Percentiles rank a stretch among this genome's conserved stretches.
Conservation (phyloP, 169 alveolate genomes). For the Cryptosporidium viatorum region DNA sequence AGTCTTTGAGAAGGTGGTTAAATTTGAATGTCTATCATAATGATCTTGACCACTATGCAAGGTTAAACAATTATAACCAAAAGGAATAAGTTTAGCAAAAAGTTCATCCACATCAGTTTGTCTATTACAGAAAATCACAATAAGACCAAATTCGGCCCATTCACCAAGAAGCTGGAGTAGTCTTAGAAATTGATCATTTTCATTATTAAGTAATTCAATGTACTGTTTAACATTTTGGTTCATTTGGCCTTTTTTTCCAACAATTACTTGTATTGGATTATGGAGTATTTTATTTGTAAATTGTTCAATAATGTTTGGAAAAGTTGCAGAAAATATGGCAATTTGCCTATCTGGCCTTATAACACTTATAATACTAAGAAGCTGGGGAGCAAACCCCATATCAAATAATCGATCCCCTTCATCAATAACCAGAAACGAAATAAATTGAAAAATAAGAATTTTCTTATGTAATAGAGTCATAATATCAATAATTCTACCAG, state of each 20-base stretch:
- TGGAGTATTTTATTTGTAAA: constrained; percentile 94
- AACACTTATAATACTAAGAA: constrained; percentile 90
- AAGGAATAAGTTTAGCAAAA: constrained; percentile 81
- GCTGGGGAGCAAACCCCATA: constrained; percentile 99
- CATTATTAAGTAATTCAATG: constrained; percentile 91
- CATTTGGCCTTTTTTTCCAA: constrained; percentile 91
- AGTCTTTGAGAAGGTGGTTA: constrained; percentile 45
- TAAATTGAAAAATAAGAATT: constrained; percentile 92
- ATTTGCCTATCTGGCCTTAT: constrained; percentile 94
- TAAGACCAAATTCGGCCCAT: constrained; percentile 94
- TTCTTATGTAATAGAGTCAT: constrained; percentile 91
- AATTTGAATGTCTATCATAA: constrained; percentile 93
- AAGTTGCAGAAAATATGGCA: constrained; percentile 98
- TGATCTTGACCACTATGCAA: constrained; percentile 99
- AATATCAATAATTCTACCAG: constrained; percentile 97
- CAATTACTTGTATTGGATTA: constrained; percentile 96
- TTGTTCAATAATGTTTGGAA: constrained; percentile 95
- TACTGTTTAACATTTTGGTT: constrained; percentile 93
- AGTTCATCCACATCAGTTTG: constrained; percentile 97
- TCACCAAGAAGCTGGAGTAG: constrained; percentile 95
- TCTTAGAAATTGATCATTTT: constrained; percentile 87
- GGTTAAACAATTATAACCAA: constrained; percentile 91
- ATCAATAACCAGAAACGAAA: constrained; percentile 96
- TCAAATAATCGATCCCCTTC: constrained; percentile 98
- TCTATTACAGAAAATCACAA: constrained; percentile 95